Conservation (phyloP, 208 protist genomes). For the Tritrichomonas foetus region DNA sequence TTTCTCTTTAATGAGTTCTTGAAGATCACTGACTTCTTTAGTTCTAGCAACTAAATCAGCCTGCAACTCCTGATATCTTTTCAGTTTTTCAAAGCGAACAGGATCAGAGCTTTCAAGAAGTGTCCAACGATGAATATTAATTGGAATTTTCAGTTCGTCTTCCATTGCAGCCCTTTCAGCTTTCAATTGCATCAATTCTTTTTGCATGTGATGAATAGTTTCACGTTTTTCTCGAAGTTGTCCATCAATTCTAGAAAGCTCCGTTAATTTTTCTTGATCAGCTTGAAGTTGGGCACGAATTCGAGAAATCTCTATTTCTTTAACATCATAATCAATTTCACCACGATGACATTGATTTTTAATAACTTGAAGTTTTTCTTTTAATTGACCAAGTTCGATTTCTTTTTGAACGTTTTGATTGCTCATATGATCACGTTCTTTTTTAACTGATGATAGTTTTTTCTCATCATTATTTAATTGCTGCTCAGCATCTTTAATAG, state of each 20-base stretch:
- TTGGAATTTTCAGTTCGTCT: conserved; percentile 19
- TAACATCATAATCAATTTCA: background rate
- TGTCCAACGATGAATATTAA: conserved; percentile 17
- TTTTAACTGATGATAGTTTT: background rate
- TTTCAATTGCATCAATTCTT: background rate
- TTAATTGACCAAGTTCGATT: background rate
- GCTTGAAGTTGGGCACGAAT: background rate
- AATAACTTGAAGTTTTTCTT: background rate
- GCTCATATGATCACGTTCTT: background rate
- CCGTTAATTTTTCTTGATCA: background rate
- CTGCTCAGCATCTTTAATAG: background rate
- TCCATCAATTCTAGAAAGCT: background rate
- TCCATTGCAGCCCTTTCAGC: conserved; percentile 27
- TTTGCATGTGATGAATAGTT: background rate
- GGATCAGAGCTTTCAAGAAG: background rate
- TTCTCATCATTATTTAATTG: background rate
- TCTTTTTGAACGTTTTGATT: conserved; percentile 14
- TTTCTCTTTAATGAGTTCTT: background rate
- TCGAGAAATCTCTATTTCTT: background rate
- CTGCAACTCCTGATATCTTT: conserved; percentile 27
- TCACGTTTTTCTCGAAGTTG: background rate
- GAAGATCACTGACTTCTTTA: background rate
- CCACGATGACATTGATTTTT: background rate
- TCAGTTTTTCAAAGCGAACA: background rate
- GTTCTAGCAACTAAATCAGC: background rate